Evolutionary conservation across 768 basidiomycete genomes (phyloP), one percentile per base, ranked within the genome.

Genomic region (Boletus insuetus): DNA sequence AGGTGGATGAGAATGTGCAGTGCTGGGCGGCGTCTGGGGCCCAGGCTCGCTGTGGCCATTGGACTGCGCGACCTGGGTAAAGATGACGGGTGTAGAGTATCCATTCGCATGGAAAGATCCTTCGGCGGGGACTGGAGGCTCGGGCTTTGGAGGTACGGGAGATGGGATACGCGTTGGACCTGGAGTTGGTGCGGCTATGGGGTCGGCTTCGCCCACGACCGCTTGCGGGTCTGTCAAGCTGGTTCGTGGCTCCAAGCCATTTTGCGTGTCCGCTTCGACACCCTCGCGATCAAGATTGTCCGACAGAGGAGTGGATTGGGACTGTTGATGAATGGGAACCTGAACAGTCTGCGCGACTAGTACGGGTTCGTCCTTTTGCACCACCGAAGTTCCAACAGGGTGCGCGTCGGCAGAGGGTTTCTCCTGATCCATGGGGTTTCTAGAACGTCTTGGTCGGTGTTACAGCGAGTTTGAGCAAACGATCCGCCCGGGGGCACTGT

Each of bases 21-120:
- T 44, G 34, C 54, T 56, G 24, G 60, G 54, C 10, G 72, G 64
- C 20, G 66, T 64, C 24, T 64, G 58, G 20, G 66, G 49, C 35
- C 29, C 50, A 17, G 54, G 22, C 19, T 61, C 61, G 40, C 45
- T 43, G 42, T 55, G 53, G 8, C 53, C 62, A 54, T 67, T 60
- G 37, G 60, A 57, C 40, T 46, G 55, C 26, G 17, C 24, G 8
- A 49, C 54, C 22, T 47, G 60, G 24, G 53, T 14, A 43, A 56
- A 50, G 29, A 49, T 19, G 40, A 38, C 39, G 20, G 63, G 42
- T 3, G 47, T n/a, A 19, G 54, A 55, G 48, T 57, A 42, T 22
- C n/a, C 55, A 16, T 45, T 41, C 13, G 53, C 31, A 37, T 59
- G 53, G 9, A 24, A 22, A 22, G 47, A 42, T 7, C 32, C 61